Evolutionary conservation across 1,284 basidiomycete genomes (phyloP).

Genomic region (Ustilago sp.): DNA sequence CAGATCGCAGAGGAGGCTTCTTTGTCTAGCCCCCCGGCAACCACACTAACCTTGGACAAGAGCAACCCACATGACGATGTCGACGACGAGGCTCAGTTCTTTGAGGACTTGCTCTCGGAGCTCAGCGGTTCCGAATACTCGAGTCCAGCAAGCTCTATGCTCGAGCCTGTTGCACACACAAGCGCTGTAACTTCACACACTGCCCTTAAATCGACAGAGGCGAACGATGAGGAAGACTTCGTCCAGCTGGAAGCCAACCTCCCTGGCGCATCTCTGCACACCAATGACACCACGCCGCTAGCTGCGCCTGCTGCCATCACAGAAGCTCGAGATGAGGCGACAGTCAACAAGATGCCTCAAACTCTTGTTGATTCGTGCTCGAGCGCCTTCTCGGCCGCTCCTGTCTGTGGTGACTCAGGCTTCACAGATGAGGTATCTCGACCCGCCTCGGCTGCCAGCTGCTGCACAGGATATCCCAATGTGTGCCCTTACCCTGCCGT

Average conservation of each 20-base stretch:
- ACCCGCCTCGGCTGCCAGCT: conserved; percentile 29
- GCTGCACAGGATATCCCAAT: conserved; percentile 45
- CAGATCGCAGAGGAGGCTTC: conserved; percentile 19
- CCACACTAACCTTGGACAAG: background rate
- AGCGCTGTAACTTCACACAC: background rate
- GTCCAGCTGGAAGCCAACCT: conserved; percentile 29
- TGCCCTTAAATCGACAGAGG: background rate
- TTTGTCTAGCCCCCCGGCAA: background rate
- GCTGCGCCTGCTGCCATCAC: background rate
- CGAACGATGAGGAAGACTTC: conserved; percentile 33
- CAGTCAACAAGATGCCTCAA: background rate
- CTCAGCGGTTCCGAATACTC: conserved; percentile 29
- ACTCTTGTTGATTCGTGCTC: conserved; percentile 20
- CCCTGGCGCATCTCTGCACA: background rate
- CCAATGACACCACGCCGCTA: background rate
- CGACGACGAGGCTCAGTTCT: conserved; percentile 48
- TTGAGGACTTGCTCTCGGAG: conserved; percentile 45
- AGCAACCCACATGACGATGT: background rate
- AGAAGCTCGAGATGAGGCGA: background rate
- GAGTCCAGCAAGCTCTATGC: background rate
- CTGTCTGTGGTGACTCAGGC: conserved; percentile 23
- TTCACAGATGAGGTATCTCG: conserved; percentile 36
- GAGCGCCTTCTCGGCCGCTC: conserved; percentile 9
- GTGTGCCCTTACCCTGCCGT: conserved; percentile 45
- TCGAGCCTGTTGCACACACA: background rate